Evolutionary conservation across 176 grass and related monocot genomes (phyloP), one percentile per base, ranked within the genome.

Genomic region (Stipa capillata): DNA sequence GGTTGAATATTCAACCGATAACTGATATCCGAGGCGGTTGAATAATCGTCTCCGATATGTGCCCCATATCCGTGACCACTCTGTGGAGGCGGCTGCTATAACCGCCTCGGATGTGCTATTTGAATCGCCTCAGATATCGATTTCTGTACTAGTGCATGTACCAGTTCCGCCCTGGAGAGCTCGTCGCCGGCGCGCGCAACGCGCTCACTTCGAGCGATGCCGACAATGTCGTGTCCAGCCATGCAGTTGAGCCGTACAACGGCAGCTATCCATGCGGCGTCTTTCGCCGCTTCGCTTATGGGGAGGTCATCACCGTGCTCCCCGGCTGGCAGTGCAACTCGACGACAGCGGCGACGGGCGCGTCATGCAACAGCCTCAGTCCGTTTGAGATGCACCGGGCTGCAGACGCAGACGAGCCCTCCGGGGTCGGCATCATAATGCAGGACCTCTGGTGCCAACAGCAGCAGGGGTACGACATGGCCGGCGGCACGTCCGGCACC

Each of bases 281-380:
- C 63, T 79, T 92, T 53, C n/a, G 71, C 17, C 78, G 60, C 0
- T 75, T 56, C 10, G 65, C 73, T 25, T 1, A 25, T 29, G 61
- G 77, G 32, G 25, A 69, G 29, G 40, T 71, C 18, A 52, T 76
- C 31, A 72, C 17, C 25, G 61, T 83, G 57, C 58, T 83, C n/a
- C 86, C 83, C 1, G 86, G 47, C 36, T 80, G 69, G 74, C 78
- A 86, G 17, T 86, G 86, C 60, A 86, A 48, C 74, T 85, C 64
- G 35, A 80, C 35, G 77, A 25, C 48, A 13, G 79, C 56, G 8
- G 58, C 57, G 37, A 80, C 56, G 8, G 64, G 87, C 40, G 63
- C 40, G 27, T 39, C 69, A 53, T 89, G 86, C 73, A 82, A 65
- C 8, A 60, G 61, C 53, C 31, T 89, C 29, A 79, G 86, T 13